These are phyloP conservation scores for Ascochyta lentis DNA, from an alignment of 2,329 filamentous ascomycete genomes.

Conservation along the genomic window DNA sequence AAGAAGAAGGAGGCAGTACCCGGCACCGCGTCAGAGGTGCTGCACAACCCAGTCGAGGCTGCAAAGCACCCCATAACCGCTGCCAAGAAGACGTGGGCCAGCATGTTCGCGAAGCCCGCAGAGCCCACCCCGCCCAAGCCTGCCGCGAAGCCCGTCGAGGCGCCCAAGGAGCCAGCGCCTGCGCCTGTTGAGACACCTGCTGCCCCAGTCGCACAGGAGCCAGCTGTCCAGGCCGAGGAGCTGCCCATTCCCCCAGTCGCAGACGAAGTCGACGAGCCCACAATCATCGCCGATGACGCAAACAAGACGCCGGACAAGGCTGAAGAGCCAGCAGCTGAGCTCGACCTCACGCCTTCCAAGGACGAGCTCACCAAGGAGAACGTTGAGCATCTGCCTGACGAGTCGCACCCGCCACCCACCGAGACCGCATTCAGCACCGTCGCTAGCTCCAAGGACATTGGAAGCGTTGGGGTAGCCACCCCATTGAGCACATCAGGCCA, in stretches of 20 bases:
- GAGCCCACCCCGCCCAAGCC: slow-evolving; percentile 50
- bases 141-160: slow-evolving; percentile 41
- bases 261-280: slow-evolving; percentile 46
- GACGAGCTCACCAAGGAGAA: slow-evolving; percentile 90
- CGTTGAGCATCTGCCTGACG: slow-evolving; percentile 87
- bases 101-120: slow-evolving; percentile 60
- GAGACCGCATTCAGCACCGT: slow-evolving; percentile 88
- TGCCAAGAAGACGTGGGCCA: slow-evolving; percentile 61
- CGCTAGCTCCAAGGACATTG: slow-evolving; percentile 80
- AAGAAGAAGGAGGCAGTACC: slow-evolving; percentile 23
- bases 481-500: slow-evolving; percentile 62
- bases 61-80: slow-evolving; percentile 22
- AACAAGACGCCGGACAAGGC: slow-evolving; percentile 47
- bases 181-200: slow-evolving; percentile 47
- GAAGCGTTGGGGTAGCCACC: slow-evolving; percentile 62
- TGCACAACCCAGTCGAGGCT: slow-evolving; percentile 14
- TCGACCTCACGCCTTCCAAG: slow-evolving; percentile 69
- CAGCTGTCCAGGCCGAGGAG: slow-evolving; percentile 51
- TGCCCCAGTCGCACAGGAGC: slow-evolving; percentile 48
- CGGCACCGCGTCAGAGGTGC: slow-evolving; percentile 21
- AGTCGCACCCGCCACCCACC: slow-evolving; percentile 76
- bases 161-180: slow-evolving; percentile 47
- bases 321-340: slow-evolving; percentile 58
- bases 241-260: slow-evolving; percentile 45
- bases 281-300: slow-evolving; percentile 34